Evolutionary conservation across 2,329 filamentous ascomycete genomes (phyloP).

Genomic region (Penicillium hordei): DNA sequence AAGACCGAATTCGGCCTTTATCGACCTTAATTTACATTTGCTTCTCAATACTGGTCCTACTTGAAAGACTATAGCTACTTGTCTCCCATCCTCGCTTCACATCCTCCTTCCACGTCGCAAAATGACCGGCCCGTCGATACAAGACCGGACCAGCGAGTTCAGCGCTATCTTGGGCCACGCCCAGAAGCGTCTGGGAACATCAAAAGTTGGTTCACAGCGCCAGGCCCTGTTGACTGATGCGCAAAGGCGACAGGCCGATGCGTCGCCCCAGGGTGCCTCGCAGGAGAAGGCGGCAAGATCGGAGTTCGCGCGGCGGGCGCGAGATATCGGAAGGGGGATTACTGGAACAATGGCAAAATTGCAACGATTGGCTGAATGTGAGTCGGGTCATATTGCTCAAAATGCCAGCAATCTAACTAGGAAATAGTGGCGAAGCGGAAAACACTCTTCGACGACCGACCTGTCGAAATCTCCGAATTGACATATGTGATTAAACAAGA

Average conservation of each 20-base stretch:
- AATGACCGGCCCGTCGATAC: slow-evolving; percentile 70
- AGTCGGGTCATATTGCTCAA: slow-evolving; percentile 31
- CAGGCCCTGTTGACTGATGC: slow-evolving; percentile 75
- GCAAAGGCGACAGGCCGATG: slow-evolving; percentile 61
- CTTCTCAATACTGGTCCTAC: background rate
- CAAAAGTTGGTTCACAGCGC: slow-evolving; percentile 75
- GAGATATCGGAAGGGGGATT: slow-evolving; percentile 89
- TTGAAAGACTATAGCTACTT: background rate
- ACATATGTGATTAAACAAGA: slow-evolving; percentile 99
- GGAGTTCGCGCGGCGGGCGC: slow-evolving; percentile 89
- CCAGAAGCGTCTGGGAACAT: slow-evolving; percentile 73
- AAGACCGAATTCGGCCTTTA: slow-evolving; percentile 10
- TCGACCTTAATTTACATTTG: background rate
- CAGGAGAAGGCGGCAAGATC: slow-evolving; percentile 60
- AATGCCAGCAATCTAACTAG: slow-evolving; percentile 4
- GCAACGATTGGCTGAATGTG: slow-evolving; percentile 83
- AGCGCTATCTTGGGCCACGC: slow-evolving; percentile 83
- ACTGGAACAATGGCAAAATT: slow-evolving; percentile 91
- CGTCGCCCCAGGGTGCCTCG: slow-evolving; percentile 55
- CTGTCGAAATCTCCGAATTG: slow-evolving; percentile 94
- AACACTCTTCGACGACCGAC: slow-evolving; percentile 94
- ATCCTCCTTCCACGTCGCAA: slow-evolving; percentile 19
- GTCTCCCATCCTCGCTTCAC: background rate
- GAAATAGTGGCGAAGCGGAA: slow-evolving; percentile 81
- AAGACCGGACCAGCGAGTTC: slow-evolving; percentile 96